Evolutionary conservation across 495 filamentous ascomycete genomes (phyloP), one percentile per base, ranked within the genome.

Genomic region (Achaetomiella virescens): DNA sequence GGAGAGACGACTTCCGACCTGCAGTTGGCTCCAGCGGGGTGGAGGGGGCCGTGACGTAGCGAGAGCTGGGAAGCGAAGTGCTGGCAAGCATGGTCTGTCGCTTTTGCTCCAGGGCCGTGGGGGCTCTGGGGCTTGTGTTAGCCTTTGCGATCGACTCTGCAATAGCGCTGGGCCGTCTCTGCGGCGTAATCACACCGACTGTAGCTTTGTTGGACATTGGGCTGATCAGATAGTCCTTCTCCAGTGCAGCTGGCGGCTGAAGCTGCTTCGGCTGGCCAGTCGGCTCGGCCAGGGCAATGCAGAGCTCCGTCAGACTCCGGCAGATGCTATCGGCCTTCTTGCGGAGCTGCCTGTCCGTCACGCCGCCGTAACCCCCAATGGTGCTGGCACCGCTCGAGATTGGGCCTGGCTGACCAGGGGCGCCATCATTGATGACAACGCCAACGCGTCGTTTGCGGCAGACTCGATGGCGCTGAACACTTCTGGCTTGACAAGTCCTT

Each of bases 281-380:
- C 49, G 73, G 77, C 54, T 90, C 86, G 48, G 87, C 86, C 41
- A 98, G 73, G 15, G 90, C 89, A 37, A 98, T 79, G 65, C 89
- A 96, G 21, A 98, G 77, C 64, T 98, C 93, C 2, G 93, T 97
- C 54, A 98, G 71, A 61, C 87, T 91, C 45, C 93, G 82, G 70
- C 95, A 97, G 68, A 97, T 81, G 63, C 86, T 91, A 66, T 97
- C 93, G 27, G 88, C 89, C 67, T 96, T 97, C 53, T 92, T 82
- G 37, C 89, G 82, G 27, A 96, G 78, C 60, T 91, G 87, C 46
- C 92, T 80, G 62, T 97, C 90, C 10, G 85, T 79, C n/a, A 84
- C 72, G 40, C 81, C 68, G 18, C 69, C 78, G 25, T 76, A 78
- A 6, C 50, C 50, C 14, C 81, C 82, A 49, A 84, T 81, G 35